Percentiles rank a stretch among this genome's conserved stretches.
Conservation (phyloP, 495 filamentous ascomycete species). For the Sabuloglossum arenarium region DNA sequence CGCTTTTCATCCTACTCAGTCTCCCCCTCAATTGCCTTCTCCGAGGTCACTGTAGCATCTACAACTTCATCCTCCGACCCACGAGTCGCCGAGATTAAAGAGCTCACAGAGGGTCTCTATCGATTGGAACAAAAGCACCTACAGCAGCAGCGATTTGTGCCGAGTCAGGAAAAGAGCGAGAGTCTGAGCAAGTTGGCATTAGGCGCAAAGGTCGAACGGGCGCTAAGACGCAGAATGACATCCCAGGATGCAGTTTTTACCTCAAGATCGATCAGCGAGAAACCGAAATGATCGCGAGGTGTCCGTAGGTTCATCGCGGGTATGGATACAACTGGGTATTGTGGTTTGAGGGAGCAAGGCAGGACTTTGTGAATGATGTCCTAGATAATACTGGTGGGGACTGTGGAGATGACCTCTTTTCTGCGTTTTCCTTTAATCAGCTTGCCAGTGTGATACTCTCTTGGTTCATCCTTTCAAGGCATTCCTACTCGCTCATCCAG, state of each 20-base stretch:
- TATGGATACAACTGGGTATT: background rate
- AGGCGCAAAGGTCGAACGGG: conserved; percentile 84
- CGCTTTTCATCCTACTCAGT: conserved; percentile 68
- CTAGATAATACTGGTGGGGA: background rate
- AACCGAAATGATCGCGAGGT: conserved; percentile 10
- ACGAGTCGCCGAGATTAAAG: conserved; percentile 46
- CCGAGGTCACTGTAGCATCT: conserved; percentile 30
- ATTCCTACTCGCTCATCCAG: background rate
- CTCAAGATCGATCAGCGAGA: conserved; percentile 26
- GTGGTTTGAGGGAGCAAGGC: background rate
- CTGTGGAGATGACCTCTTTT: background rate
- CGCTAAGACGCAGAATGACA: conserved; percentile 72
- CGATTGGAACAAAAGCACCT: conserved; percentile 85
- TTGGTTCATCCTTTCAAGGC: background rate
- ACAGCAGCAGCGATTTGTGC: conserved; percentile 62
- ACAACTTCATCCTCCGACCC: conserved; percentile 39
- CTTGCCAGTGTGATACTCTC: background rate
- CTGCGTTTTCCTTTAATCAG: background rate
- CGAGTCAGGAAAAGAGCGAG: conserved; percentile 62
- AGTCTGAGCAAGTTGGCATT: conserved; percentile 78
- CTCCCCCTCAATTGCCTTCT: conserved; percentile 48
- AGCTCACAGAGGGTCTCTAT: conserved; percentile 63
- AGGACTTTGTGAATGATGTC: background rate
- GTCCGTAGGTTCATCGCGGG: background rate
- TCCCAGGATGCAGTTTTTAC: conserved; percentile 77